Conservation (phyloP, 2,329 filamentous ascomycete species). For the Penicillium aurantiogriseum region DNA sequence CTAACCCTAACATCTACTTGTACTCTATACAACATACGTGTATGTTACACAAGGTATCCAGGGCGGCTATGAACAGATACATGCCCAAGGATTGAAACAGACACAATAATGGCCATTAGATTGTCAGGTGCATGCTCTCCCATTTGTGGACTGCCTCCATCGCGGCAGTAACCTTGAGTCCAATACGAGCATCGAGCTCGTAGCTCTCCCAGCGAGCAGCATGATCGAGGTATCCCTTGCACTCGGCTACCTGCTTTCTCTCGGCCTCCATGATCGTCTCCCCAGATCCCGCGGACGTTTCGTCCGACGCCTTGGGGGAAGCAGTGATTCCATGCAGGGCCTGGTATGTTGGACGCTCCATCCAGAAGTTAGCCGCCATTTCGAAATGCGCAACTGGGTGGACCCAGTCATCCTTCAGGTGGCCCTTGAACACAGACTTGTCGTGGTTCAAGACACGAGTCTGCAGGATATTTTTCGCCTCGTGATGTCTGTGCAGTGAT, state of each 20-base stretch:
- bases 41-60: background rate
- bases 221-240: constrained; percentile 56
- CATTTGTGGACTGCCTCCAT: constrained; percentile 46
- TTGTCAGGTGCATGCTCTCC: constrained; percentile 33
- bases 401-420: constrained; percentile 56
- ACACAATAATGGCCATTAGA: background rate
- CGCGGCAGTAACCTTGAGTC: constrained; percentile 49
- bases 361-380: constrained; percentile 78
- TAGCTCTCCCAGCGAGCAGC: constrained; percentile 61
- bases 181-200: constrained; percentile 59
- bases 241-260: constrained; percentile 49
- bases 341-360: constrained; percentile 52
- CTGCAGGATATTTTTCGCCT: constrained; percentile 65
- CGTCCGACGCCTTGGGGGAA: constrained; percentile 4
- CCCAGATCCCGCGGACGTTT: background rate
- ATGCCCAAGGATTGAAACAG: background rate
- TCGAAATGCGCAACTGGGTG: constrained; percentile 82
- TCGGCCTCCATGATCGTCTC: constrained; percentile 25
- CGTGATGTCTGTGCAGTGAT: constrained; percentile 59
- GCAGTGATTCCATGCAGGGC: constrained; percentile 30
- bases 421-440: constrained; percentile 52
- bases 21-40: background rate
- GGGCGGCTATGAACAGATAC: background rate
- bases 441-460: constrained; percentile 62
- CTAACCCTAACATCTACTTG: background rate